Evolutionary conservation across 352 stramenopile species (phyloP), one percentile per base, ranked within the genome.

Genomic region (Peronosclerospora sorghi): DNA sequence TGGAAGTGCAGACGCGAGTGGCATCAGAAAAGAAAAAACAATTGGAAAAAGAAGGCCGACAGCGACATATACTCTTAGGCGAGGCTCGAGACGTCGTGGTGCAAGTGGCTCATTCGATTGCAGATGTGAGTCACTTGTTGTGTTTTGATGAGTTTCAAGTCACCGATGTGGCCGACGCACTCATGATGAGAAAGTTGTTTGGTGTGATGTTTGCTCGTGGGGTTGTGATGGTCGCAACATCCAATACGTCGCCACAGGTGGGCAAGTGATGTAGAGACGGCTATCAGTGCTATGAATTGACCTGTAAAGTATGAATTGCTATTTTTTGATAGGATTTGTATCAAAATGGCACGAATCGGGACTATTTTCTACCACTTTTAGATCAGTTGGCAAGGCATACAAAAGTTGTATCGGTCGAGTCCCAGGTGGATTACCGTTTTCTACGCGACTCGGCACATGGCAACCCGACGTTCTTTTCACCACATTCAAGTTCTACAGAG

Each of bases 101-200:
- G 12, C 53, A 80, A 23, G 86, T 97, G 17, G 92, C 84, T 10
- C 47, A 85, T 18, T 62, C 92, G 47, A 71, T 98, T 15, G 80
- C 89, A 4, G 35, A 69, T 13, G 78, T 97, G 59, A 80, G 75
- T 29, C 83, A 92, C 30, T 27, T 98, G 37, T 65, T 98, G 19
- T 98, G 91, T 71, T 96, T 98, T 48, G 95, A 98, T 67, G 95
- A 98, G 72, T 98, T 98, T 56, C 93, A 98, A 77, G 85, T 99
- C 13, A 98, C 87, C 1, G 94, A 98, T 63, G 88, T 98, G 50
- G 94, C 88, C 1, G 92, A 98, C 63, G 95, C 95, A 21, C 76
- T 98, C 50, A 97, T 98, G 57, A 83, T 98, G 73, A 74, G 74
- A 45, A 94, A 96, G 62, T 63, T 98, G 18, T 98, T 98, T 51